Conservation (phyloP, 2,329 filamentous ascomycete genomes). For the Colletotrichum liaoningense region DNA sequence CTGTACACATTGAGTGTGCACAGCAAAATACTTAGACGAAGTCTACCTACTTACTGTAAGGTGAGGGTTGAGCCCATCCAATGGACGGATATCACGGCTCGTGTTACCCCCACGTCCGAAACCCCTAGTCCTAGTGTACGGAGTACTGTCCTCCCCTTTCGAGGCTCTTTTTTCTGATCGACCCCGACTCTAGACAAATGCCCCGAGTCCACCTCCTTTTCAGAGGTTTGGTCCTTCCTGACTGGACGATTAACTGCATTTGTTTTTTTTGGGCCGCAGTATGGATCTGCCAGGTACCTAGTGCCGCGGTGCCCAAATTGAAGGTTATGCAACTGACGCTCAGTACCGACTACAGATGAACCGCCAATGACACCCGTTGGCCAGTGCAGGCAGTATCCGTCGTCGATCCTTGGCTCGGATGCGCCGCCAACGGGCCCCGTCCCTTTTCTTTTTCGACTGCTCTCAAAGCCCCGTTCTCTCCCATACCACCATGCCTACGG, state of each 20-base stretch:
- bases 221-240: neutral
- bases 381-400: slow-evolving; percentile 24
- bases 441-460: neutral
- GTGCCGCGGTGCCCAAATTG: neutral
- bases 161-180: neutral
- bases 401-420: slow-evolving; percentile 31
- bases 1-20: no score
- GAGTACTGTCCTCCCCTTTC: neutral
- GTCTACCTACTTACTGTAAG: no score
- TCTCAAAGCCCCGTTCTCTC: slow-evolving; percentile 6
- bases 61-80: no score
- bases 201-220: neutral
- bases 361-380: slow-evolving; percentile 4
- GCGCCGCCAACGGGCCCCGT: neutral
- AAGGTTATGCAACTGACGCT: slow-evolving; percentile 21
- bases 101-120: neutral
- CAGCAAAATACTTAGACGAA: no score
- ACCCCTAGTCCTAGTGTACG: neutral
- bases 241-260: neutral
- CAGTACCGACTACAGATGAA: neutral
- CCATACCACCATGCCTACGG: neutral
- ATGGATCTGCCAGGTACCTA: neutral
- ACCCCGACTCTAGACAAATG: neutral
- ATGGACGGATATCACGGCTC: neutral
- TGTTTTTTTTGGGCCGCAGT: neutral